A percentile compares a stretch with the other conserved stretches of the same genome.
Evolutionary conservation across 192 early-diverging fungal species (phyloP).

Genomic region (Pilaira anomala): DNA sequence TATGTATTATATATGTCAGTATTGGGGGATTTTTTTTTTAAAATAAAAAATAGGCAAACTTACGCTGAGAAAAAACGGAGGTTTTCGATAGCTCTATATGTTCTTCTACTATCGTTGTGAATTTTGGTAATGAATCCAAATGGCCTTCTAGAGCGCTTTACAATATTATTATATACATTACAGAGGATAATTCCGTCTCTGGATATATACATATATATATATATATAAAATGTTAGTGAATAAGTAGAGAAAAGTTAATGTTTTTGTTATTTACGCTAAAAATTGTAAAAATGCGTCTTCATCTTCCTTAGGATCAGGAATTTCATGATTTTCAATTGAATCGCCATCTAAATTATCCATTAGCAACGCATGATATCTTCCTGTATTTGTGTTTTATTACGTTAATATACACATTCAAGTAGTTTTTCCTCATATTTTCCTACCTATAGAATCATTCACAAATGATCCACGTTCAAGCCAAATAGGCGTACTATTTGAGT

Average conservation of each 20-base stretch:
- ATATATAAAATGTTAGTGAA: not conserved
- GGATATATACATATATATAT: constrained; percentile 1
- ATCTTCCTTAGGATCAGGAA: constrained; percentile 35
- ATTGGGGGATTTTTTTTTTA: not conserved
- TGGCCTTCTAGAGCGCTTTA: constrained; percentile 47
- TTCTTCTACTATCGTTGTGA: constrained; percentile 48
- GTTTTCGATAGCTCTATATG: constrained; percentile 57
- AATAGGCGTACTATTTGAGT: constrained; percentile 15
- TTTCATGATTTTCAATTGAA: constrained; percentile 4
- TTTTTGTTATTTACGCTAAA: constrained; percentile 36
- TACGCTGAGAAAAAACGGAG: constrained; percentile 57
- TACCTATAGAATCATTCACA: constrained; percentile 32
- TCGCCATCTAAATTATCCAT: constrained; percentile 33
- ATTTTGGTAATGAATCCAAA: constrained; percentile 59
- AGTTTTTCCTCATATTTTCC: not conserved
- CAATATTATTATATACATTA: constrained; percentile 48
- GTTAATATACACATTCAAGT: not conserved
- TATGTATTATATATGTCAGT: constrained; percentile 15
- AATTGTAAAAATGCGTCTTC: constrained; percentile 44
- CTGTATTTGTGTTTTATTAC: constrained; percentile 26
- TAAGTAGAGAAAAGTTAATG: not conserved
- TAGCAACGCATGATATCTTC: constrained; percentile 50
- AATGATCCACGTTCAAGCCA: constrained; percentile 34
- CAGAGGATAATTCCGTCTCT: constrained; percentile 52
- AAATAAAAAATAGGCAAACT: constrained; percentile 7